These are phyloP conservation scores for Macrolepiota dolichaula DNA, from an alignment of 768 basidiomycete genomes.

Conservation along the genomic window DNA sequence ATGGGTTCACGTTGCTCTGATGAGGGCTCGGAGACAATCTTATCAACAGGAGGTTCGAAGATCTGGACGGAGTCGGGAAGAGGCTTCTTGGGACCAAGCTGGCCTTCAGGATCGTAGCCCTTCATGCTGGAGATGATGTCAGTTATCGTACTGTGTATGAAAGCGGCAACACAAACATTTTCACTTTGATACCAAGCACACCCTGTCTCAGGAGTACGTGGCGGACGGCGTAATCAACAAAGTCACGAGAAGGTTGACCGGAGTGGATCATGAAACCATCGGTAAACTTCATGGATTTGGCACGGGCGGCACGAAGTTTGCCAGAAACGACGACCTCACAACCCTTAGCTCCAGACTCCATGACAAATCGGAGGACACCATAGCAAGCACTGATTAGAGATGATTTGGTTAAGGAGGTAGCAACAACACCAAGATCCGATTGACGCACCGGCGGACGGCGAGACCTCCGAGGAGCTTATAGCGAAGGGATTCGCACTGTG, in stretches of 20 bases:
- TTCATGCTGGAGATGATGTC: slow-evolving; percentile 72
- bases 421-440: neutral
- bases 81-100: slow-evolving; percentile 84
- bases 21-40: slow-evolving; percentile 82
- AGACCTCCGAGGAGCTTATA: slow-evolving; percentile 99
- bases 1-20: slow-evolving; percentile 84
- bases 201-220: slow-evolving; percentile 98
- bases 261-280: slow-evolving; percentile 99
- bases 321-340: slow-evolving; percentile 99
- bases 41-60: slow-evolving; percentile 86
- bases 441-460: slow-evolving; percentile 89
- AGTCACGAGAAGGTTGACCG: slow-evolving; percentile 95
- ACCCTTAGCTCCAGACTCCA: slow-evolving; percentile 99
- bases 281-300: slow-evolving; percentile 99
- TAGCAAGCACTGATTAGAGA: slow-evolving; percentile 57
- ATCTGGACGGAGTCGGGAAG: slow-evolving; percentile 95
- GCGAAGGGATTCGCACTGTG: slow-evolving; percentile 96
- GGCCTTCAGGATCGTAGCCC: slow-evolving; percentile 90
- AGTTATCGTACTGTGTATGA: neutral
- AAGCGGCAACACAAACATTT: slow-evolving; percentile 62
- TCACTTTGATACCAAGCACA: slow-evolving; percentile 99
- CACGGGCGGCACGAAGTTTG: slow-evolving; percentile 99
- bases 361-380: slow-evolving; percentile 99
- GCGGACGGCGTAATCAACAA: slow-evolving; percentile 95
- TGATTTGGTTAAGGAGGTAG: neutral